phyloP scores from a whole-genome alignment of 2,329 filamentous ascomycete species.

The Pyricularia sp. region DNA sequence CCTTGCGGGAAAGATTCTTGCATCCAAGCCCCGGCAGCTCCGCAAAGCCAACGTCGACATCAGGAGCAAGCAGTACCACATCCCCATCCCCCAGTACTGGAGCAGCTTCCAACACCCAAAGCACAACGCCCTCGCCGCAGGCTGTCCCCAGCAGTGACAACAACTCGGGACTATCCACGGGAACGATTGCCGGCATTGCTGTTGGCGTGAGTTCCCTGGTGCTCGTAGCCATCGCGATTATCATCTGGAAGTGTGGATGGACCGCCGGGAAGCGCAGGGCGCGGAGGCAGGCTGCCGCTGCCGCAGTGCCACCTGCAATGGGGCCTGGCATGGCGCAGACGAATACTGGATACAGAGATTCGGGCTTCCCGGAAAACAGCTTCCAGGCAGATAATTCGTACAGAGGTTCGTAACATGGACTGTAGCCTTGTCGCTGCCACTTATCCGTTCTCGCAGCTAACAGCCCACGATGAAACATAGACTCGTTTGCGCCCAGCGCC shows the following conservation, averaged over 20 bases:
- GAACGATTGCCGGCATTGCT: constrained; percentile 13
- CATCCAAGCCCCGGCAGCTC: not conserved
- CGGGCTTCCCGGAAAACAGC: not conserved
- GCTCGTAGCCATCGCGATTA: constrained; percentile 11
- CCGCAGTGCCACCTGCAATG: not conserved
- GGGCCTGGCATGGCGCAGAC: not conserved
- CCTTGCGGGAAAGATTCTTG: not conserved
- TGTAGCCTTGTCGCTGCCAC: not conserved
- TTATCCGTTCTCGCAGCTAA: not conserved
- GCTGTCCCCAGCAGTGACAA: not conserved
- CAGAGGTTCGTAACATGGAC: not conserved
- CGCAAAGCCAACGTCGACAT: not conserved
- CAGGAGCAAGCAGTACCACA: not conserved
- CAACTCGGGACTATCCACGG: constrained; percentile 9
- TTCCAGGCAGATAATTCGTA: not conserved
- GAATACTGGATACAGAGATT: not conserved
- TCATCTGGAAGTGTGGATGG: constrained; percentile 15
- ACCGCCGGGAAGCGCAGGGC: not conserved
- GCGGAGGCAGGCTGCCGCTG: not conserved
- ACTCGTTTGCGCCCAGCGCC: constrained; percentile 1
- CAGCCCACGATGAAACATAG: not conserved
- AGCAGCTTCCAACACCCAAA: no score
- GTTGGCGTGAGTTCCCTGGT: constrained; percentile 12
- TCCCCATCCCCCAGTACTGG: not conserved
- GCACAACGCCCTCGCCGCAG: not conserved